A percentile compares a stretch with the other conserved stretches of the same genome.
Conservation (phyloP, 2,329 filamentous ascomycete genomes). For the Penicillium sp. region DNA sequence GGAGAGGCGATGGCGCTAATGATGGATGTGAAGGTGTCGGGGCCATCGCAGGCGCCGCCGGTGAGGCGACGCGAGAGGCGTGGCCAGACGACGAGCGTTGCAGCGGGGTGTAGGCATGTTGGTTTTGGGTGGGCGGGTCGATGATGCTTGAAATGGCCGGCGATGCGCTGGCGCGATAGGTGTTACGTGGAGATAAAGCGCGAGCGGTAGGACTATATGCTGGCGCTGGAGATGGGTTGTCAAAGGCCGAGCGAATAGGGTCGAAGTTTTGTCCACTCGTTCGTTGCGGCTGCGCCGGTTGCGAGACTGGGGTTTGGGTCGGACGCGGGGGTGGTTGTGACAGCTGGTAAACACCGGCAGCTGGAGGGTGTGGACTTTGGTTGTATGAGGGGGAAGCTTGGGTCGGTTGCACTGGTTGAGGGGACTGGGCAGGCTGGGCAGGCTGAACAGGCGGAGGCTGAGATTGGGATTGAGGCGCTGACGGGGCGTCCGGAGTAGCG, state of each 20-base stretch:
- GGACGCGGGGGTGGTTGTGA: conserved; percentile 54
- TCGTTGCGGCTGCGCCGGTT: conserved; percentile 50
- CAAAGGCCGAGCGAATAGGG: conserved; percentile 75
- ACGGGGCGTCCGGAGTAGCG: conserved; percentile 10
- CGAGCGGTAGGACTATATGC: conserved; percentile 50
- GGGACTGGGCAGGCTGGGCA: conserved; percentile 2
- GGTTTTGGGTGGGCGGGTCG: conserved; percentile 58
- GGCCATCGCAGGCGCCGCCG: conserved; percentile 27
- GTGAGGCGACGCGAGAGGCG: conserved; percentile 29
- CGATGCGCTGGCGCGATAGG: conserved; percentile 76
- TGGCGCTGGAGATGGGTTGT: conserved; percentile 39
- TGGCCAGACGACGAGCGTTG: conserved; percentile 32
- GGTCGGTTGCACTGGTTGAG: conserved; percentile 12
- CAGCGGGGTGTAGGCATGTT: conserved; percentile 30
- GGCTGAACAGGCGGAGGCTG: conserved; percentile 1
- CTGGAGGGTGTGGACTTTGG: conserved; percentile 51
- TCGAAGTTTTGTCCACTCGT: conserved; percentile 85
- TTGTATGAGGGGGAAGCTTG: conserved; percentile 16
- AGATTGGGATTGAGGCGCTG: conserved; percentile 11
- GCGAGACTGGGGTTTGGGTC: conserved; percentile 48
- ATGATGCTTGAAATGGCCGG: conserved; percentile 91
- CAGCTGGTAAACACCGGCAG: conserved; percentile 50
- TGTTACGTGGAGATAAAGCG: conserved; percentile 52
- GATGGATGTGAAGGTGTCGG: conserved; percentile 26
- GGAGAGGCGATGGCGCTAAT: conserved; percentile 26